phyloP scores from a whole-genome alignment of 73 alveolate genomes.

The Chromera velia region DNA sequence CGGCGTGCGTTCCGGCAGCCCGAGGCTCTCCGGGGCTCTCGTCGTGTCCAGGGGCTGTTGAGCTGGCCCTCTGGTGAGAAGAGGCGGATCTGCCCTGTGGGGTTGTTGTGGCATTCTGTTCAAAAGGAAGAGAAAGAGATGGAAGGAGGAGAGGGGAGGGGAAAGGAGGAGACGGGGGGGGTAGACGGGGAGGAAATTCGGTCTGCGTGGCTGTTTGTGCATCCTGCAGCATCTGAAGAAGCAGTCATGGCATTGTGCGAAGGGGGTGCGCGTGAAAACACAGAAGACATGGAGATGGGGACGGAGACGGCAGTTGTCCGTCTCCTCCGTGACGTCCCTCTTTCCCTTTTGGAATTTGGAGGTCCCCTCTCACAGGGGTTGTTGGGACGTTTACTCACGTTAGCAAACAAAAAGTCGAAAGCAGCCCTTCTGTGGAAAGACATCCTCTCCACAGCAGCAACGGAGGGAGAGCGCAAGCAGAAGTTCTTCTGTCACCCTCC shows the following conservation, averaged over 20 bases:
- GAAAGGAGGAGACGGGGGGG: background rate
- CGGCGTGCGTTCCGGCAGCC: background rate
- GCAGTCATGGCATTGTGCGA: background rate
- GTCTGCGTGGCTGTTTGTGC: conserved; percentile 26
- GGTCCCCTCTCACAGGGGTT: no score
- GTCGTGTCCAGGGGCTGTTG: conserved; percentile 9
- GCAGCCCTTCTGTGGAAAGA: no score
- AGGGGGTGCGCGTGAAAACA: no score
- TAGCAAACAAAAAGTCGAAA: no score
- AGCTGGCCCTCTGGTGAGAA: background rate
- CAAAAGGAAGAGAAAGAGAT: background rate
- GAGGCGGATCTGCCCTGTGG: conserved; percentile 13
- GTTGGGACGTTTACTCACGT: no score
- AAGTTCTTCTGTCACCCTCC: no score
- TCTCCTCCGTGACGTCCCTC: no score
- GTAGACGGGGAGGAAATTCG: conserved; percentile 3
- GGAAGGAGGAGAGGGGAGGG: conserved; percentile 5
- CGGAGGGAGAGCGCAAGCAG: no score
- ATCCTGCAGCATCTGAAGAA: conserved; percentile 30
- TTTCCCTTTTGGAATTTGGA: no score
- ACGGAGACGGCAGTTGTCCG: no score
- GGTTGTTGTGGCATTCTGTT: conserved; percentile 13
- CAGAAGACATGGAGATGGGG: no score
- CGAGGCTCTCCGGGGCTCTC: conserved; percentile 13
- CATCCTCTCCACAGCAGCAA: no score